Percentiles rank a stretch among this genome's conserved stretches.
Conservation (phyloP, 2,329 filamentous ascomycete genomes). For the Piedraia hortae region DNA sequence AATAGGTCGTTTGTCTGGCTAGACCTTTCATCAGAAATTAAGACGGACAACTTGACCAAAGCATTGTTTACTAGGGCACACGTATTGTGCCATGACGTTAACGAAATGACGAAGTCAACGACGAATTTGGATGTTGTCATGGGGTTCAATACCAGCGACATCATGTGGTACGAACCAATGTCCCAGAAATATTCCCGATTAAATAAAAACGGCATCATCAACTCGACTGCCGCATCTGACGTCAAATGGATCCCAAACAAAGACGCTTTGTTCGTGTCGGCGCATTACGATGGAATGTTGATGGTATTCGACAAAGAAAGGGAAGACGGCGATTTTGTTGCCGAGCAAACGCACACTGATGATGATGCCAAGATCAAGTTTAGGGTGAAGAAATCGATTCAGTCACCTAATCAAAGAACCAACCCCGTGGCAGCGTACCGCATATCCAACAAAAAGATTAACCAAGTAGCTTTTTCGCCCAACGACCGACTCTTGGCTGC, state of each 20-base stretch:
- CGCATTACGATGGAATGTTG: conserved; percentile 71
- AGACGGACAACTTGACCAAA: conserved; percentile 79
- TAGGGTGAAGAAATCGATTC: conserved; percentile 66
- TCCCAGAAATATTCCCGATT: conserved; percentile 84
- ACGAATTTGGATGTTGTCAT: conserved; percentile 75
- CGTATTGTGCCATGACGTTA: conserved; percentile 81
- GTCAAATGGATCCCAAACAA: conserved; percentile 88
- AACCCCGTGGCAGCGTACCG: conserved; percentile 91
- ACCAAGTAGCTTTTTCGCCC: conserved; percentile 76
- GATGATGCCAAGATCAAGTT: conserved; percentile 16
- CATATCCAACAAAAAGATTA: conserved; percentile 68
- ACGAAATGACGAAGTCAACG: conserved; percentile 48
- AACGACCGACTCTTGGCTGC: conserved; percentile 68
- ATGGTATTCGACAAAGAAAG: conserved; percentile 96
- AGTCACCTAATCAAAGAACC: conserved; percentile 74
- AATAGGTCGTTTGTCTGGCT: conserved; percentile 93
- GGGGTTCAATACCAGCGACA: conserved; percentile 87
- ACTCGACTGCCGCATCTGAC: conserved; percentile 55
- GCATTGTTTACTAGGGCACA: conserved; percentile 93
- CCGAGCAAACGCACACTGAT: conserved; percentile 24
- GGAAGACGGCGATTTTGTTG: conserved; percentile 53
- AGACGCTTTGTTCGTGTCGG: conserved; percentile 73
- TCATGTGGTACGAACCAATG: conserved; percentile 96
- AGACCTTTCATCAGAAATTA: conserved; percentile 50
- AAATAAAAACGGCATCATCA: conserved; percentile 91